A percentile compares a stretch with the other conserved stretches of the same genome.
Conservation (phyloP, 1,284 basidiomycete genomes). For the Amylostereum chailletii region DNA sequence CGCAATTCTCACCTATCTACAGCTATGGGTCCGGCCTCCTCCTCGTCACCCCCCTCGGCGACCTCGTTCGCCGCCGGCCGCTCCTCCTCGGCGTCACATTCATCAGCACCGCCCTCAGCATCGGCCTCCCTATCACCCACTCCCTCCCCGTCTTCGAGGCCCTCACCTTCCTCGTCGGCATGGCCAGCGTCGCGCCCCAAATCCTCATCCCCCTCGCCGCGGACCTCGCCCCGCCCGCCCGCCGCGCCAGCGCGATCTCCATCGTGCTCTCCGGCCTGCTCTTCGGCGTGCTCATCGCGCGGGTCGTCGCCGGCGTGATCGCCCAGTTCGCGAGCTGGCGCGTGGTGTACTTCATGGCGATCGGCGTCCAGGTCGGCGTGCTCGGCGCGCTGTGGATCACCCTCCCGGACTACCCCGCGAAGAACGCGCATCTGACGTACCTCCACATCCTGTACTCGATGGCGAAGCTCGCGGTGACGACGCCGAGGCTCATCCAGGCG, state of each 20-base stretch:
- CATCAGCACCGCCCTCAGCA: slow-evolving; percentile 28
- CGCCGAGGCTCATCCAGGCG: slow-evolving; percentile 40
- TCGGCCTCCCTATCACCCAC: slow-evolving; percentile 38
- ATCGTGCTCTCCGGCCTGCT: slow-evolving; percentile 43
- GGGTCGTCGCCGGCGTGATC: slow-evolving; percentile 40
- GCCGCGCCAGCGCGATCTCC: slow-evolving; percentile 38
- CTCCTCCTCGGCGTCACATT: slow-evolving; percentile 34
- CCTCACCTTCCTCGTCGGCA: slow-evolving; percentile 38
- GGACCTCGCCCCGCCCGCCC: slow-evolving; percentile 41
- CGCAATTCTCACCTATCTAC: neutral
- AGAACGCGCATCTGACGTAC: slow-evolving; percentile 33
- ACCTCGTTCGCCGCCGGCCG: slow-evolving; percentile 41
- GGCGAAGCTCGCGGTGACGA: slow-evolving; percentile 35
- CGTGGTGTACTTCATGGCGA: slow-evolving; percentile 38
- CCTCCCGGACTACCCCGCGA: slow-evolving; percentile 44
- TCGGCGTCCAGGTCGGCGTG: slow-evolving; percentile 30
- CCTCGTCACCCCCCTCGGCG: slow-evolving; percentile 43
- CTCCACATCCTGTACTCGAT: slow-evolving; percentile 35
- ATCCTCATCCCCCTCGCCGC: slow-evolving; percentile 44
- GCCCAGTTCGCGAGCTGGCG: slow-evolving; percentile 37
- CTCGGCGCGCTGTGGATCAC: slow-evolving; percentile 29
- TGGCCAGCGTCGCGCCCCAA: slow-evolving; percentile 32
- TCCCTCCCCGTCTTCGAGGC: slow-evolving; percentile 34
- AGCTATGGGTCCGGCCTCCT: slow-evolving; percentile 40
- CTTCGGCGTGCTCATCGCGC: slow-evolving; percentile 38